Evolutionary conservation across 352 stramenopile genomes (phyloP), one percentile per base, ranked within the genome.

Genomic region (Phytophthora tentaculata): DNA sequence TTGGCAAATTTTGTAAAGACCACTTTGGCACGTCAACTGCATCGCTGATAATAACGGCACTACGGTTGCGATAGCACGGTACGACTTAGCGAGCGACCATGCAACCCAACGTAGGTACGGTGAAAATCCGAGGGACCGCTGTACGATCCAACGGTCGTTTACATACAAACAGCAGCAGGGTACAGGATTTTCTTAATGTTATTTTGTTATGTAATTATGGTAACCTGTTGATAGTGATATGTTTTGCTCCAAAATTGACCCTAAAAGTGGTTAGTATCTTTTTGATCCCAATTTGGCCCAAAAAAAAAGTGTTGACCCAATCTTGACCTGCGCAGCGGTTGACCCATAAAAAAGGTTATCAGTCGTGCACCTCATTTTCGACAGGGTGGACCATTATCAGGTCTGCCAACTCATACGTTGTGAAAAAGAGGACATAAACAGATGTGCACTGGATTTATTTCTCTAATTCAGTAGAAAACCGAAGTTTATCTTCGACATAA

Each of bases 241-340:
- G 14, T 14, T 39, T 22, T n/a, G 14, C 10, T 45, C 7, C 13
- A 19, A 45, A n/a, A 20, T 19, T 45, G 39, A 45, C 39, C 17
- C 17, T 19, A 20, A 45, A 45, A 45, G 13, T n/a, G 1, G 10
- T 45, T n/a, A 45, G 28, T 32, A 32, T 32, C 39, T 5, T 50
- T 50, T 50, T 50, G 44, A 50, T 20, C 44, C 44, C 7, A 28
- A 17, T 28, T 50, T 50, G 17, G 28, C 44, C 19, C 44, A 50
- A 50, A 50, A 50, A 50, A 50, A 32, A 32, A 5, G n/a, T 50
- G n/a, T 26, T 50, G 44, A 50, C 44, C n/a, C 44, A 50, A 50
- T 24, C 28, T 50, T 50, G 44, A 50, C 44, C 44, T 50, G 44
- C 19, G 44, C 44, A 50, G 44, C 44, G 19, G n/a, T 50, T 50